Base-by-base conservation (phyloP, 371 early-diverging fungal species). In the Mucor indicus region DNA sequence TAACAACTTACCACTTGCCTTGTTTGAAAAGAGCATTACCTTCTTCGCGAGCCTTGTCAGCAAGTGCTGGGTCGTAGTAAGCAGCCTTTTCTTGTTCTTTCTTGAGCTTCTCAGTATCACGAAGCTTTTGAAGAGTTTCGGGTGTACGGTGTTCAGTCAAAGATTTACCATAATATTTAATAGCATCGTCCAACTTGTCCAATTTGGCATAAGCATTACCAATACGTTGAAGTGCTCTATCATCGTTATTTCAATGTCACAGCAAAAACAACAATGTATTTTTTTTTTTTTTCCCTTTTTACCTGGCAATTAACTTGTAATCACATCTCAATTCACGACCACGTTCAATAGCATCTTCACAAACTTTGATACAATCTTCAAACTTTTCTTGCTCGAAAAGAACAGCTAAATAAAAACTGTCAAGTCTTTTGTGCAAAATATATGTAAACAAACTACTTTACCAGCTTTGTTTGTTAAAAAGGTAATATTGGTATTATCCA, bases 11-110 rank as follows among this genome's bases (percentile, higher is more conserved):
- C 72, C 80, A 98, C 47, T 92, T 81, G 42, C 78, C 82, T 39
- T 85, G 55, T 80, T 98, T 98, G 86, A 95, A 98, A 22, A 92
- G 66, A 29, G 79, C 89, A 68, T 98, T 98, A 20, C 98, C 98
- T 23, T 76, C 77, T 57, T 95, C 95, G 64, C 98, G 91, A 6
- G 91, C 98, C 67, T 89, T 86, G 46, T 96, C 90, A 39, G 95
- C 76, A 45, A 92, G 79, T 38, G 72, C 86, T 16, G 91, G 90
- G 67, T 91, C 79, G 46, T 69, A 79, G 67, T 98, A 98, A 4
- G 89, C 92, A 50, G 83, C 85, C 80, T 91, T 90, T 27, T 86
- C 93, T 12, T 62, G 75, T 47, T 83, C 77, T 53, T 83, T 85
- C 71, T 87, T 85, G 42, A 80, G 63, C 73, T 92, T 95, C 68